Evolutionary conservation across 441 rosid genomes (phyloP).

Genomic region (Erysimum cheiri): DNA sequence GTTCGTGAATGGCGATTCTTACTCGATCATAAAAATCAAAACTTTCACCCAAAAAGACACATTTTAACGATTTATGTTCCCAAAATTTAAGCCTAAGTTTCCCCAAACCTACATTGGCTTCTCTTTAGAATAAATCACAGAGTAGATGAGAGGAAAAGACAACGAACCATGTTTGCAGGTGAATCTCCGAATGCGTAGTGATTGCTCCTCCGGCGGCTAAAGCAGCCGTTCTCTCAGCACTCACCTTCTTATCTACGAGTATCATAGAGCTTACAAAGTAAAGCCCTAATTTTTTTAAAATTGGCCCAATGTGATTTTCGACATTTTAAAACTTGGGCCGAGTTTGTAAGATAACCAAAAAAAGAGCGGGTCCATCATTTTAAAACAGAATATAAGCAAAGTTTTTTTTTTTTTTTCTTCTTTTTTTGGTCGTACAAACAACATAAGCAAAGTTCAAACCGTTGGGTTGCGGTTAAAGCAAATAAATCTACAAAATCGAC

Average conservation of each 20-base stretch:
- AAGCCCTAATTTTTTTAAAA: slow-evolving; percentile 13
- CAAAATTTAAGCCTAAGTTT: background rate
- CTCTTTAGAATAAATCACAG: background rate
- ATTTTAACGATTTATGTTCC: background rate
- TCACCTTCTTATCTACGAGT: slow-evolving; percentile 7
- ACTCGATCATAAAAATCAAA: background rate
- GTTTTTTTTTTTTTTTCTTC: too few relatives aligned
- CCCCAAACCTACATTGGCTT: background rate
- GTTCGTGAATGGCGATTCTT: background rate
- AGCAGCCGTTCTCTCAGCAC: background rate
- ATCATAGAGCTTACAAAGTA: background rate
- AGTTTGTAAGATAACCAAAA: too few relatives aligned
- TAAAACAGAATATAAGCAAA: too few relatives aligned
- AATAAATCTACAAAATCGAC: too few relatives aligned
- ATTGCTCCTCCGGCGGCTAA: slow-evolving; percentile 28
- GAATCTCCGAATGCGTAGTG: slow-evolving; percentile 21
- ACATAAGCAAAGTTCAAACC: too few relatives aligned
- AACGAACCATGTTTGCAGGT: slow-evolving; percentile 37
- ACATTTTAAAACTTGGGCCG: too few relatives aligned
- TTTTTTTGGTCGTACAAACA: too few relatives aligned
- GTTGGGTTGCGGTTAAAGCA: too few relatives aligned
- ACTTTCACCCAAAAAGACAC: background rate
- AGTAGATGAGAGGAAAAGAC: background rate
- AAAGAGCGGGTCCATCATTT: too few relatives aligned
- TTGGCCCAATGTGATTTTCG: too few relatives aligned